Evolutionary conservation across 495 filamentous ascomycete genomes (phyloP), one percentile per base, ranked within the genome.

Genomic region (Aspergillus baeticus): DNA sequence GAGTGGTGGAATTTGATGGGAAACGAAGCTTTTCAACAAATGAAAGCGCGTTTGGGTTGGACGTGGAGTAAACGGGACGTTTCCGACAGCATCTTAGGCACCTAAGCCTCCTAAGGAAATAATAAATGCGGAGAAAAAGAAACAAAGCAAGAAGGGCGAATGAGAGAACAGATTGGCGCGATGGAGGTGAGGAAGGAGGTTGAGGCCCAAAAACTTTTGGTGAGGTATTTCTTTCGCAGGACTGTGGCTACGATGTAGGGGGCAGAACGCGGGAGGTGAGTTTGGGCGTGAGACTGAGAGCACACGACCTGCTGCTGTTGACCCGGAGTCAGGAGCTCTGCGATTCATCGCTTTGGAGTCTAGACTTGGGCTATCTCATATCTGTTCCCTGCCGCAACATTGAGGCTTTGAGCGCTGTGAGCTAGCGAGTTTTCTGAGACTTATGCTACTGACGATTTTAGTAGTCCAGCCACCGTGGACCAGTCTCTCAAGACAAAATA

Each of bases 21-120:
- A 67, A 64, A 67, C 62, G 68, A 67, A 67, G 64, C 66, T 72
- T 69, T 60, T 67, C 60, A 64, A 44, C 45, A 45, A 63, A 55
- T 58, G 48, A 46, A 35, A 42, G 34, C 18, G 2, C 2, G 31
- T 49, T 56, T 34, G 55, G 57, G 51, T 23, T 35, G 51, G 39
- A 22, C 54, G 55, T 61, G 62, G 62, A 61, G 62, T 51, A 55
- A 55, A 57, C 55, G 58, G 56, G 62, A 59, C 59, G 59, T 59
- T 54, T 56, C 50, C 61, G 62, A 59, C 55, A 18, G 34, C 15
- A 20, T 14, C 34, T 50, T 22, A n/a, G 14, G 18, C 17, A 36
- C 47, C 31, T 20, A 49, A 49, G 15, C 31, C 41, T 22, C 41
- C 18, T 22, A 22, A 45, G 18, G 38, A 10, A 45, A 31, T 45